Evolutionary conservation across 148 eudicot genomes (phyloP).

Genomic region (Gaultheria prostrata): DNA sequence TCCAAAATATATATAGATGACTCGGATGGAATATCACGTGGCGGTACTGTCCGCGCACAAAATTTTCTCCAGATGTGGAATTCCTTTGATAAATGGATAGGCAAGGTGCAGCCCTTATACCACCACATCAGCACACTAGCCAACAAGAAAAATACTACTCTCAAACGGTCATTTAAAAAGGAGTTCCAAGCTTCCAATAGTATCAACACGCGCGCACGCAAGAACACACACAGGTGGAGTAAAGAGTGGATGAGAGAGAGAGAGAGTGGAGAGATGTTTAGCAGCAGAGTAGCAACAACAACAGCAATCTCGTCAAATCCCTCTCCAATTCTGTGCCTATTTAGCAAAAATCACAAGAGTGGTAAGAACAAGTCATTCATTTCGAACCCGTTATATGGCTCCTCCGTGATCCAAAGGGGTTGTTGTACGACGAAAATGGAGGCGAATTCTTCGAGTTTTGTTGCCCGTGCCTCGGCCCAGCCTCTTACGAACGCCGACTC

Average conservation of each 20-base stretch:
- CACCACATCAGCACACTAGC: constrained; percentile 22
- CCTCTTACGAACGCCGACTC: constrained; percentile 61
- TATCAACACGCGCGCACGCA: background rate
- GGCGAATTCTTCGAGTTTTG: constrained; percentile 18
- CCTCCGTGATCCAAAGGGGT: constrained; percentile 18
- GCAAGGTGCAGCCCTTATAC: constrained; percentile 18
- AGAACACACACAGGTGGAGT: background rate
- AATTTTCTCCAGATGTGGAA: no score
- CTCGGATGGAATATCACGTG: no score
- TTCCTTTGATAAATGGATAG: background rate
- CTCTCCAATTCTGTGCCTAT: constrained; percentile 7
- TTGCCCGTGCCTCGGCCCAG: constrained; percentile 51
- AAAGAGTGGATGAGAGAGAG: background rate
- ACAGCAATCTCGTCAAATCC: constrained; percentile 4
- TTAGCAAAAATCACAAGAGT: background rate
- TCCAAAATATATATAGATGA: no score
- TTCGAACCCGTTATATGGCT: constrained; percentile 24
- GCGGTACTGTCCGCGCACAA: no score
- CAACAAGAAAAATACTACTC: background rate
- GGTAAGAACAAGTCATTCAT: constrained; percentile 8
- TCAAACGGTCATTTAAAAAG: background rate
- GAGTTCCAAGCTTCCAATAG: background rate
- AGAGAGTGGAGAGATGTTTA: constrained; percentile 22
- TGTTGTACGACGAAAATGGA: constrained; percentile 33
- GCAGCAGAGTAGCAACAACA: constrained; percentile 31